Conservation (phyloP, 1,139 yeast genomes). For the Kurtzmaniella quercitrusa region DNA sequence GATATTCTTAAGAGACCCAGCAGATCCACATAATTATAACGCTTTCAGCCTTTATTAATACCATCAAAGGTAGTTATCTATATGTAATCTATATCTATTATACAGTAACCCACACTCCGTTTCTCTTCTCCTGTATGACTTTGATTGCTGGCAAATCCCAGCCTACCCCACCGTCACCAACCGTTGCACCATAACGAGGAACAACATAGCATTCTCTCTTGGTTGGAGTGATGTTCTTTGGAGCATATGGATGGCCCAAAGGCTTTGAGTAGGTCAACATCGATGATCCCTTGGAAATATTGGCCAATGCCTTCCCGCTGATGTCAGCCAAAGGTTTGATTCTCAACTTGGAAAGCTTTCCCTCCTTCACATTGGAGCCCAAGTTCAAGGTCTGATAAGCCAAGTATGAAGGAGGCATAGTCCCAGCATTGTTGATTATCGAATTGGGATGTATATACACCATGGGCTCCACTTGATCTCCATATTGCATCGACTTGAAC, state of each 20-base stretch:
- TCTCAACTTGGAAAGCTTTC: constrained; percentile 46
- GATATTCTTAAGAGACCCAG: too few relatives aligned
- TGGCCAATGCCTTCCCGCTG: constrained; percentile 68
- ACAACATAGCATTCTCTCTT: constrained; percentile 85
- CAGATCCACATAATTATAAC: too few relatives aligned
- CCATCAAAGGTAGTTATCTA: too few relatives aligned
- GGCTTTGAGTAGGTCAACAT: constrained; percentile 86
- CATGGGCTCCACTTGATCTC: constrained; percentile 45
- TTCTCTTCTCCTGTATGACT: constrained; percentile 61
- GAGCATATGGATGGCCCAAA: constrained; percentile 84
- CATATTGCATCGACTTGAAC: constrained; percentile 45
- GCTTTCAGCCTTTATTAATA: too few relatives aligned
- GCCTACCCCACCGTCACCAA: constrained; percentile 82
- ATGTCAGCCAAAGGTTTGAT: constrained; percentile 77
- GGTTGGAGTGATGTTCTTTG: constrained; percentile 57
- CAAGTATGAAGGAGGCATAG: constrained; percentile 69
- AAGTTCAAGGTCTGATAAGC: constrained; percentile 63
- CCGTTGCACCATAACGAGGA: constrained; percentile 83
- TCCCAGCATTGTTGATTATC: constrained; percentile 49
- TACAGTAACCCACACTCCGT: constrained; percentile 57
- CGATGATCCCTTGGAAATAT: constrained; percentile 69
- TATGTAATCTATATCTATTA: constrained; percentile 8
- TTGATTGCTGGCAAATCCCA: constrained; percentile 90
- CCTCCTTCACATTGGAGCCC: constrained; percentile 34
- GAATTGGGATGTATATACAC: constrained; percentile 80